Conservation (phyloP, 441 rosid species). For the Syzygium syzygioides region DNA sequence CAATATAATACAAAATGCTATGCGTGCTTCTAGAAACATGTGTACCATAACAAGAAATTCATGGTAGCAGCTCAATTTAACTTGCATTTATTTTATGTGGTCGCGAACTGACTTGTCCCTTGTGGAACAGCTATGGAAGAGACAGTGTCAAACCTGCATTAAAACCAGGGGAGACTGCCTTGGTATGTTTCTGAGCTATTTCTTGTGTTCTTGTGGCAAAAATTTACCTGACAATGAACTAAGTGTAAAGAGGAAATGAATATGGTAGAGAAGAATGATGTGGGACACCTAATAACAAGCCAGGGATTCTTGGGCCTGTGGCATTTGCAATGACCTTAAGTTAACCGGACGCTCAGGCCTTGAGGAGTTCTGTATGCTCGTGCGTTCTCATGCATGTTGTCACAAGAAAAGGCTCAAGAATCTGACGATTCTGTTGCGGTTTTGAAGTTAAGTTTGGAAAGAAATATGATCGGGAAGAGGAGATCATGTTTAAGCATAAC, state of each 20-base stretch:
- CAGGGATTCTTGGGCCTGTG: not conserved
- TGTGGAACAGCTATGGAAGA: conserved; percentile 48
- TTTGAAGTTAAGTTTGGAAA: not conserved
- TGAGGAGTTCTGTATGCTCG: not conserved
- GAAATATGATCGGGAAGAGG: not conserved
- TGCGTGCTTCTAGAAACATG: not conserved
- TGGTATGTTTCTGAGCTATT: conserved; percentile 35
- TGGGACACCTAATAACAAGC: not conserved
- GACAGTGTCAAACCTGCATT: conserved; percentile 80
- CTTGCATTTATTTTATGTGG: not conserved
- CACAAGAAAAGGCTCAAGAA: not conserved
- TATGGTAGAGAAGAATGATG: not conserved
- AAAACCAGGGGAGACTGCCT: conserved; percentile 80
- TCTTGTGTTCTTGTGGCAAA: not conserved
- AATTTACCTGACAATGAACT: not conserved
- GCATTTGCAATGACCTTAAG: not conserved
- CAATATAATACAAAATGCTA: not conserved
- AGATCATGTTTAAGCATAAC: not conserved
- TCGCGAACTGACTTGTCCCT: not conserved
- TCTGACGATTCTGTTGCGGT: not conserved
- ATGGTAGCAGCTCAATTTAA: not conserved
- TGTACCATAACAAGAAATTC: not conserved
- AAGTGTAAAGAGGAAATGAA: not conserved
- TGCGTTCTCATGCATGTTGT: not conserved
- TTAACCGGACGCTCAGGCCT: not conserved